These are phyloP conservation scores for Benincasa hispida DNA, from an alignment of 306 rosid species.

Conservation along the genomic window DNA sequence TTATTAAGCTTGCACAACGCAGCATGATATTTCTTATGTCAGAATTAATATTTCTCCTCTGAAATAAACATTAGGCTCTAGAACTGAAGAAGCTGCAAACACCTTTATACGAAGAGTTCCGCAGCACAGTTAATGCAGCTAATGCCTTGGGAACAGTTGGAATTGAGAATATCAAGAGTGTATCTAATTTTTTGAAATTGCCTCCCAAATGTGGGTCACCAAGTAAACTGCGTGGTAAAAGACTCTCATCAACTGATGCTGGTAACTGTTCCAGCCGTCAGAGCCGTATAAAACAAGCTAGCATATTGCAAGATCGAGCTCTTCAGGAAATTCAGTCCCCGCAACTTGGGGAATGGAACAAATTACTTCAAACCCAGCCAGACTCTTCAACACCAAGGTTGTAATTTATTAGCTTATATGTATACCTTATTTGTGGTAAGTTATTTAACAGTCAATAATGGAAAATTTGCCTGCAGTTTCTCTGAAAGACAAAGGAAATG, in stretches of 20 bases:
- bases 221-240: slow-evolving; percentile 35
- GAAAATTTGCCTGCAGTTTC: slow-evolving; percentile 35
- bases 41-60: background rate
- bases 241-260: slow-evolving; percentile 41
- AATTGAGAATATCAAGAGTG: slow-evolving; percentile 24
- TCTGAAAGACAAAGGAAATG: slow-evolving; percentile 74
- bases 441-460: background rate
- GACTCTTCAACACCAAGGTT: slow-evolving; percentile 46
- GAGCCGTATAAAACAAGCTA: slow-evolving; percentile 25
- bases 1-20: background rate
- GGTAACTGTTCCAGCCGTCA: slow-evolving; percentile 30
- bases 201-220: slow-evolving; percentile 59
- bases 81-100: slow-evolving; percentile 83
- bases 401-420: background rate
- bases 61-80: slow-evolving; percentile 39
- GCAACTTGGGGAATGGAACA: slow-evolving; percentile 48
- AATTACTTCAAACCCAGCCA: slow-evolving; percentile 26
- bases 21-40: background rate
- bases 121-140: slow-evolving; percentile 39
- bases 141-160: slow-evolving; percentile 28
- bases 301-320: slow-evolving; percentile 32
- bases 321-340: slow-evolving; percentile 75
- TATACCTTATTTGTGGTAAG: background rate
- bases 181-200: slow-evolving; percentile 27
- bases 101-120: slow-evolving; percentile 76